Conservation (phyloP, 352 stramenopile species). For the Pythium oligandrum region DNA sequence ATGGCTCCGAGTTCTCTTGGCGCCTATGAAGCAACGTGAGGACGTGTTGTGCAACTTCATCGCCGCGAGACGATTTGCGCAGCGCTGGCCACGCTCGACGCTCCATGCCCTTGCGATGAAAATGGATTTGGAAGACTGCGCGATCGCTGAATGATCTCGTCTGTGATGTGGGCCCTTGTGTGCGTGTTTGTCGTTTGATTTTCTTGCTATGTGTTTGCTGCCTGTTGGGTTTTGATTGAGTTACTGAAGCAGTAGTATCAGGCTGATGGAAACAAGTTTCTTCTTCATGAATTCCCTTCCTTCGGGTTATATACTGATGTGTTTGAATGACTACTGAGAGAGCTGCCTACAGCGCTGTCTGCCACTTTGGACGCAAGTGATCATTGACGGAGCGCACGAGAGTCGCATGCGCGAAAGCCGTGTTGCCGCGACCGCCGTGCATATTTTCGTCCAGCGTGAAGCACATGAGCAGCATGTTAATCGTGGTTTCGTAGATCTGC, state of each 20-base stretch:
- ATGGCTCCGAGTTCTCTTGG: background rate
- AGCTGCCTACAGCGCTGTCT: conserved; percentile 51
- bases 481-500: conserved; percentile 82
- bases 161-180: no score
- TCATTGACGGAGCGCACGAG: conserved; percentile 77
- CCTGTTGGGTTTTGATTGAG: no score
- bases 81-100: background rate
- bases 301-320: no score
- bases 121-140: background rate
- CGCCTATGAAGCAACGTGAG: background rate
- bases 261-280: no score
- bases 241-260: no score
- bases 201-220: no score
- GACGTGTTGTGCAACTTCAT: background rate
- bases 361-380: conserved; percentile 80
- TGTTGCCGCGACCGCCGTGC: conserved; percentile 71
- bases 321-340: background rate
- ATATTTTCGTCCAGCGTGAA: conserved; percentile 84
- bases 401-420: conserved; percentile 48
- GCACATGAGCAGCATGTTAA: conserved; percentile 83
- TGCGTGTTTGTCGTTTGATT: no score
- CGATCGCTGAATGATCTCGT: background rate
- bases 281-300: no score
- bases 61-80: background rate
- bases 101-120: background rate